Conservation (phyloP, 257 asterid species). For the Leonotis leonurus region DNA sequence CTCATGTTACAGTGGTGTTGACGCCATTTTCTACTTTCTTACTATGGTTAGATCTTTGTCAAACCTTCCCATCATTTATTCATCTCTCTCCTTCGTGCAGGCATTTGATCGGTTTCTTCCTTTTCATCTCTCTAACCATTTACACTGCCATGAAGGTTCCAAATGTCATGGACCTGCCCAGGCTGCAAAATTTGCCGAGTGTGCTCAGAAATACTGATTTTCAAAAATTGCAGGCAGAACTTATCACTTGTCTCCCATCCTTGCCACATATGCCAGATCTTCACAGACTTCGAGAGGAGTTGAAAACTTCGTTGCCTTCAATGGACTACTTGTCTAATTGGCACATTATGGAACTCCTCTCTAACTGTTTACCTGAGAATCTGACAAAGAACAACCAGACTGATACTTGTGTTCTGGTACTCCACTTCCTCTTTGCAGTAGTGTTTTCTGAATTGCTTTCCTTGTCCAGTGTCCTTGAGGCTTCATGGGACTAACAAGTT, state of each 20-base stretch:
- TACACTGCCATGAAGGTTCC: slow-evolving; percentile 85
- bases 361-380: slow-evolving; percentile 68
- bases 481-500: background rate
- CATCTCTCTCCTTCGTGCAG: slow-evolving; percentile 42
- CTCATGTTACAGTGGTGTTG: slow-evolving; percentile 8
- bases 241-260: slow-evolving; percentile 69
- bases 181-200: slow-evolving; percentile 52
- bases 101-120: slow-evolving; percentile 97
- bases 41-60: background rate
- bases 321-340: slow-evolving; percentile 62
- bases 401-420: slow-evolving; percentile 65
- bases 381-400: slow-evolving; percentile 60
- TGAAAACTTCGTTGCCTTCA: slow-evolving; percentile 42
- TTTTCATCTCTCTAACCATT: slow-evolving; percentile 80
- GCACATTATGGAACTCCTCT: slow-evolving; percentile 67
- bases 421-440: slow-evolving; percentile 9
- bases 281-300: slow-evolving; percentile 51
- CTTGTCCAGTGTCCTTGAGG: background rate
- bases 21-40: background rate
- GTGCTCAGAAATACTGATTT: slow-evolving; percentile 70
- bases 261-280: slow-evolving; percentile 72
- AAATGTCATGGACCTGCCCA: slow-evolving; percentile 54
- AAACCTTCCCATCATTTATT: slow-evolving; percentile 1
- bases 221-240: slow-evolving; percentile 55
- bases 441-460: slow-evolving; percentile 6